These are phyloP conservation scores for Lolium rigidum DNA, from an alignment of 176 grass and related monocot genomes.

Conservation along the genomic window DNA sequence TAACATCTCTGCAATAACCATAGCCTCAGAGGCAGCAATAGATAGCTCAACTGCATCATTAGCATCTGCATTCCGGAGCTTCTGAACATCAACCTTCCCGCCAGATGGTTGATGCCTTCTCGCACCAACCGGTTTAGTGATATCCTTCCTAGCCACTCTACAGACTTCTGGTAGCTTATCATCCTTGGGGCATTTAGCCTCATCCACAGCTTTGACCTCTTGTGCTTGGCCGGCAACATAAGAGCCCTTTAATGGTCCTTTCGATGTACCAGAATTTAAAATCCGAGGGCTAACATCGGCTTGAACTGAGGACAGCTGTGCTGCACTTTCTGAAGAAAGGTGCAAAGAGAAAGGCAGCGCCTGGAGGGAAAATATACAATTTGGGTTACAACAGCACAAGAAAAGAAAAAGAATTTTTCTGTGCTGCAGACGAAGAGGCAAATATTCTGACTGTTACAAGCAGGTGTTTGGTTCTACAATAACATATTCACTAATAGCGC, in stretches of 20 bases:
- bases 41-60: slow-evolving; percentile 80
- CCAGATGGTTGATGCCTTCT: slow-evolving; percentile 26
- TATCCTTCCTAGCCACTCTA: slow-evolving; percentile 36
- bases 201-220: slow-evolving; percentile 13
- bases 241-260: slow-evolving; percentile 2
- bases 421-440: slow-evolving; percentile 5
- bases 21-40: slow-evolving; percentile 92
- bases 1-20: slow-evolving; percentile 79
- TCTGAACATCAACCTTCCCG: slow-evolving; percentile 46
- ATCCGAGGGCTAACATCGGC: slow-evolving; percentile 36
- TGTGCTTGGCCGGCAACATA: slow-evolving; percentile 44
- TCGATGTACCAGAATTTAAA: slow-evolving; percentile 43
- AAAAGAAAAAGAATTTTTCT: background rate
- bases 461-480: background rate
- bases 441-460: background rate
- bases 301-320: slow-evolving; percentile 45
- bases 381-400: background rate
- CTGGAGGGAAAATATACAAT: slow-evolving; percentile 42
- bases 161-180: slow-evolving; percentile 10
- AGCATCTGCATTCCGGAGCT: slow-evolving; percentile 58
- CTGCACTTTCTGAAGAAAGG: slow-evolving; percentile 67
- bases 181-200: slow-evolving; percentile 29
- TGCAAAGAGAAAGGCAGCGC: slow-evolving; percentile 61
- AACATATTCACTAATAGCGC: slow-evolving; percentile 16
- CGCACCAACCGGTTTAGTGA: slow-evolving; percentile 39